A percentile compares a stretch with the other conserved stretches of the same genome.
These are phyloP conservation scores for Aspergillus quadricinctus DNA, from an alignment of 2,329 filamentous ascomycete species.

Conservation along the genomic window DNA sequence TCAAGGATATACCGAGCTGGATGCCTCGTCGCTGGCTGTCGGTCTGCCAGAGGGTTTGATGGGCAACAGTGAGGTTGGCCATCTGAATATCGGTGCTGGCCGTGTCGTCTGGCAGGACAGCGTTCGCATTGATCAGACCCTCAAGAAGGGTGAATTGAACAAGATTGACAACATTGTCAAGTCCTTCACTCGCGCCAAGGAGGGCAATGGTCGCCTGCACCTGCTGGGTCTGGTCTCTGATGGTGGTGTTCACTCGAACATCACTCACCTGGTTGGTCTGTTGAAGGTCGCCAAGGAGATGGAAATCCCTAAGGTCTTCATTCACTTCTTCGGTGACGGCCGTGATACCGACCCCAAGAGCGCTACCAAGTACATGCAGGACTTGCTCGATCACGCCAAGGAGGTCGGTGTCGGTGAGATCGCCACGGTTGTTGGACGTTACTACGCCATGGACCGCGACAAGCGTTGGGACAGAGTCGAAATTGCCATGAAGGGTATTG, in stretches of 20 bases:
- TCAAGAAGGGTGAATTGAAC: constrained; percentile 78
- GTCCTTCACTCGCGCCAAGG: constrained; percentile 73
- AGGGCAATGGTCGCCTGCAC: constrained; percentile 87
- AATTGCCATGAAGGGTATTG: constrained; percentile 79
- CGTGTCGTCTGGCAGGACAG: constrained; percentile 98
- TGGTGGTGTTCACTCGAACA: constrained; percentile 95
- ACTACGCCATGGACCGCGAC: constrained; percentile 99
- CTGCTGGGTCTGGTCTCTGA: constrained; percentile 89
- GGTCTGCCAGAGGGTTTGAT: constrained; percentile 95
- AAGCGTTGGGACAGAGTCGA: constrained; percentile 98
- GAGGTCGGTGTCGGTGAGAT: constrained; percentile 84
- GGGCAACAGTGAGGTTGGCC: constrained; percentile 98
- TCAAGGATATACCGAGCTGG: constrained; percentile 85
- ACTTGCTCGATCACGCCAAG: constrained; percentile 73
- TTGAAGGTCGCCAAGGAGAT: constrained; percentile 86
- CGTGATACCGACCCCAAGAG: constrained; percentile 98
- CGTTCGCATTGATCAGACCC: constrained; percentile 88
- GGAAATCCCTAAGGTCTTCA: constrained; percentile 84
- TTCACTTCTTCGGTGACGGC: constrained; percentile 98
- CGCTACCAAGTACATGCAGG: constrained; percentile 78
- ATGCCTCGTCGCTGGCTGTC: constrained; percentile 92
- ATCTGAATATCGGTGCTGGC: constrained; percentile 96
- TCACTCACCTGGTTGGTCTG: constrained; percentile 83
- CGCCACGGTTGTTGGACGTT: constrained; percentile 88
- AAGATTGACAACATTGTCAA: constrained; percentile 72